phyloP scores from a whole-genome alignment of 2,329 filamentous ascomycete species.

The Fusarium secorum region DNA sequence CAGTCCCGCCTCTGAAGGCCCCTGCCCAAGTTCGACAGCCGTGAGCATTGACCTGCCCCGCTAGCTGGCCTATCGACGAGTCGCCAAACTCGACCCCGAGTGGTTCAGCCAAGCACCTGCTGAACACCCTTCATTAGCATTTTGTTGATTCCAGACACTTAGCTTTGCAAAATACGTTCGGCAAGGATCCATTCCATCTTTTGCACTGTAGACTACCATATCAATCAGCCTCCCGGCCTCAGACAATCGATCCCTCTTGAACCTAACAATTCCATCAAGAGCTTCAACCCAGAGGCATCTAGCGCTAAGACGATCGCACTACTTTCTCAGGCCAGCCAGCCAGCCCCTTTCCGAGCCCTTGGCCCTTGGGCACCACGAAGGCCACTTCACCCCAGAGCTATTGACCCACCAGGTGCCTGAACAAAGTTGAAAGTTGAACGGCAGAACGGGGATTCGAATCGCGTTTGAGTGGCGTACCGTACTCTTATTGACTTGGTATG shows the following conservation, averaged over 20 bases:
- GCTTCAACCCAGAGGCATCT: conserved; percentile 13
- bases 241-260: background rate
- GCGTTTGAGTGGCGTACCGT: conserved; percentile 34
- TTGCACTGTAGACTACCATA: conserved; percentile 22
- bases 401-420: conserved; percentile 37
- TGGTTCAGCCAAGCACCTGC: conserved; percentile 29
- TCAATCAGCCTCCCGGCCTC: background rate
- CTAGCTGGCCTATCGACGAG: conserved; percentile 35
- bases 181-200: conserved; percentile 23
- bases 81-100: conserved; percentile 30
- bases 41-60: conserved; percentile 40
- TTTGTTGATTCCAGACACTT: conserved; percentile 15
- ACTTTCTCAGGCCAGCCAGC: conserved; percentile 31
- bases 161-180: conserved; percentile 9
- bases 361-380: conserved; percentile 32
- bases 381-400: conserved; percentile 25
- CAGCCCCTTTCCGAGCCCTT: conserved; percentile 39
- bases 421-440: conserved; percentile 33
- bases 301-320: conserved; percentile 34
- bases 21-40: conserved; percentile 36
- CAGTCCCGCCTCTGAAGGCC: conserved; percentile 26
- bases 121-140: conserved; percentile 23
- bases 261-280: conserved; percentile 4
- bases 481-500: conserved; percentile 40
- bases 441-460: conserved; percentile 36